Evolutionary conservation across 2,329 filamentous ascomycete genomes (phyloP).

Genomic region (Colletotrichum tabaci): DNA sequence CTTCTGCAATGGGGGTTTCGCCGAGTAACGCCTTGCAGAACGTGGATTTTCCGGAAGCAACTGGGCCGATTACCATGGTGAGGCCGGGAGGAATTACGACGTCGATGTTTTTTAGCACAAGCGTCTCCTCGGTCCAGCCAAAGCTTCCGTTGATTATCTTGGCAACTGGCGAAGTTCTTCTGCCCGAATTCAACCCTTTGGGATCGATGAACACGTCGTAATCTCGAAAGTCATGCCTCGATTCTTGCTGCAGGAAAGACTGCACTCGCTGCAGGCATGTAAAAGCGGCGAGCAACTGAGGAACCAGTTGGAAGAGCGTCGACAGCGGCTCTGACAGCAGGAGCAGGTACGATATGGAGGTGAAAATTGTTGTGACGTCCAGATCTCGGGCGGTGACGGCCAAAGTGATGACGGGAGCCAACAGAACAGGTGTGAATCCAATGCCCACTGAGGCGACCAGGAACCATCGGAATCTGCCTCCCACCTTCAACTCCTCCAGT

Average conservation of each 20-base stretch:
- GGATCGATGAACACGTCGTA: not conserved
- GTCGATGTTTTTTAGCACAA: conserved; percentile 49
- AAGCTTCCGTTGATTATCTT: conserved; percentile 46
- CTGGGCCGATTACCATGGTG: conserved; percentile 56
- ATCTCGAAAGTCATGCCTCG: conserved; percentile 42
- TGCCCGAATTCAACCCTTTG: not conserved
- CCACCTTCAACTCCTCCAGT: conserved; percentile 50
- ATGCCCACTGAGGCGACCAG: conserved; percentile 47
- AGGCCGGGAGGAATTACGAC: conserved; percentile 50
- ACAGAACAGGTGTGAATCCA: conserved; percentile 52
- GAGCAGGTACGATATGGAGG: conserved; percentile 51
- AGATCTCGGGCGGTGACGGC: conserved; percentile 47
- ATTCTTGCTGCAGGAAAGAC: conserved; percentile 52
- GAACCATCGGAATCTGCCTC: conserved; percentile 47
- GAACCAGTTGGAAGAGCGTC: conserved; percentile 50
- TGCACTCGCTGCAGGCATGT: conserved; percentile 54
- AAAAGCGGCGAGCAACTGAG: conserved; percentile 49
- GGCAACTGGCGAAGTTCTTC: conserved; percentile 1
- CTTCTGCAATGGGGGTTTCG: conserved; percentile 44
- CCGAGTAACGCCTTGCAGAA: conserved; percentile 55
- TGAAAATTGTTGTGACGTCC: conserved; percentile 50
- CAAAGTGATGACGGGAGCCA: conserved; percentile 54
- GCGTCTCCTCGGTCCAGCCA: conserved; percentile 49
- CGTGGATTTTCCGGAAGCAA: conserved; percentile 57
- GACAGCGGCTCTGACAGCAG: conserved; percentile 52